A percentile compares a stretch with the other conserved stretches of the same genome.
Conservation (phyloP, 306 rosid genomes). For the Casuarina equisetifolia region DNA sequence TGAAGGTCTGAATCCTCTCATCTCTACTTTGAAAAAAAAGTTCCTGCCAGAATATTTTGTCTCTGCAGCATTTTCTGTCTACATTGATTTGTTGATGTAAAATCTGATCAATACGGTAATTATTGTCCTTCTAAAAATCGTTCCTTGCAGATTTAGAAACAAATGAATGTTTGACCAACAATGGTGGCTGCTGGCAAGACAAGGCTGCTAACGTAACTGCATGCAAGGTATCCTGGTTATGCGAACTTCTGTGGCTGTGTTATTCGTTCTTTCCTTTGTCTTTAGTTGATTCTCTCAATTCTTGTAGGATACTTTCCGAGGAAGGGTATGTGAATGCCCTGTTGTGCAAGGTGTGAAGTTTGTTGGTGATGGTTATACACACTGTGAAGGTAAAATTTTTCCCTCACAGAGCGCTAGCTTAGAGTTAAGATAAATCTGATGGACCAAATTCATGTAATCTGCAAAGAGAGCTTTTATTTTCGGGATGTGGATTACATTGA, state of each 20-base stretch:
- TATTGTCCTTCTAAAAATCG: conserved; percentile 11
- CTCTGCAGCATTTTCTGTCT: background rate
- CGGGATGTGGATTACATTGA: background rate
- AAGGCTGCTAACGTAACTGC: conserved; percentile 70
- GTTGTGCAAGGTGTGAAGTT: conserved; percentile 75
- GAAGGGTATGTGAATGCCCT: conserved; percentile 97
- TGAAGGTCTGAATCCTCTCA: conserved; percentile 46
- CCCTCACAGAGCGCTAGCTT: conserved; percentile 4
- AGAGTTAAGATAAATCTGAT: conserved; percentile 16
- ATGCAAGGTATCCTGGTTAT: conserved; percentile 72
- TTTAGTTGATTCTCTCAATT: conserved; percentile 20
- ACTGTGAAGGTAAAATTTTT: conserved; percentile 72
- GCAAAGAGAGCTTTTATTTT: background rate
- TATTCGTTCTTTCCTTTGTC: conserved; percentile 14
- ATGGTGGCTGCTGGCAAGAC: conserved; percentile 96
- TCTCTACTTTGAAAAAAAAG: background rate
- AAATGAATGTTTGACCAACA: conserved; percentile 85
- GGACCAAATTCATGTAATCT: background rate
- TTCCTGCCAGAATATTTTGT: background rate
- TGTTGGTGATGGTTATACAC: conserved; percentile 86
- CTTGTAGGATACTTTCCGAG: conserved; percentile 83
- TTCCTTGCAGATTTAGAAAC: conserved; percentile 70
- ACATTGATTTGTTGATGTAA: conserved; percentile 2
- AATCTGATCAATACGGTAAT: conserved; percentile 30
- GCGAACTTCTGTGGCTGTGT: conserved; percentile 11